Percentiles rank a stretch among this genome's conserved stretches.
Evolutionary conservation across 106 monocot genomes (phyloP).

Genomic region (Dioscorea alata): DNA sequence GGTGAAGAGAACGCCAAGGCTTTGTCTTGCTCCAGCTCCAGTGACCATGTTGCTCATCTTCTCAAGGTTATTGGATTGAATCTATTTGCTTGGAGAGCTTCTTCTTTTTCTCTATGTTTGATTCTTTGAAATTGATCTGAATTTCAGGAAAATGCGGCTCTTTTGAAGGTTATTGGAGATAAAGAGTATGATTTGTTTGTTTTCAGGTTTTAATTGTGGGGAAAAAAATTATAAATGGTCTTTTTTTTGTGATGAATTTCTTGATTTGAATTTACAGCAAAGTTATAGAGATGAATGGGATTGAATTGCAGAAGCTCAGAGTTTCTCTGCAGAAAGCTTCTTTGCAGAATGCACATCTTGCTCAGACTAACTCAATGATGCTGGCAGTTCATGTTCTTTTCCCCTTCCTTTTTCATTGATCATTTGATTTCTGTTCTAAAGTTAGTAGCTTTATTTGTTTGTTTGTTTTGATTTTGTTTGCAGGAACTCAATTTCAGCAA

Average conservation of each 20-base stretch:
- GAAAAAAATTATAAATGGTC: background rate
- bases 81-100: background rate
- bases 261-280: slow-evolving; percentile 15
- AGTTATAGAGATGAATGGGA: slow-evolving; percentile 15
- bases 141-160: slow-evolving; percentile 29
- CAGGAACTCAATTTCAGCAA: slow-evolving; percentile 20
- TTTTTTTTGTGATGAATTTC: background rate
- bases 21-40: slow-evolving; percentile 1
- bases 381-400: slow-evolving; percentile 16
- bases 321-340: slow-evolving; percentile 11
- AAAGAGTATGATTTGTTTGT: slow-evolving; percentile 19
- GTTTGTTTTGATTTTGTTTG: background rate
- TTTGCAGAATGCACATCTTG: slow-evolving; percentile 31
- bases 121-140: background rate
- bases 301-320: slow-evolving; percentile 28
- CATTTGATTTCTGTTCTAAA: background rate
- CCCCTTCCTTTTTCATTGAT: background rate
- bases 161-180: slow-evolving; percentile 26
- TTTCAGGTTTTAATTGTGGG: too few relatives aligned
- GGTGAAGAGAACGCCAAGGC: slow-evolving; percentile 9
- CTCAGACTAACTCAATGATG: slow-evolving; percentile 22
- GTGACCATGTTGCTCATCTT: slow-evolving; percentile 17
- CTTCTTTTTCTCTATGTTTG: background rate
- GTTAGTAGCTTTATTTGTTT: background rate
- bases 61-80: slow-evolving; percentile 6